phyloP scores from a whole-genome alignment of 169 alveolate genomes.

The Cryptosporidium ryanae region DNA sequence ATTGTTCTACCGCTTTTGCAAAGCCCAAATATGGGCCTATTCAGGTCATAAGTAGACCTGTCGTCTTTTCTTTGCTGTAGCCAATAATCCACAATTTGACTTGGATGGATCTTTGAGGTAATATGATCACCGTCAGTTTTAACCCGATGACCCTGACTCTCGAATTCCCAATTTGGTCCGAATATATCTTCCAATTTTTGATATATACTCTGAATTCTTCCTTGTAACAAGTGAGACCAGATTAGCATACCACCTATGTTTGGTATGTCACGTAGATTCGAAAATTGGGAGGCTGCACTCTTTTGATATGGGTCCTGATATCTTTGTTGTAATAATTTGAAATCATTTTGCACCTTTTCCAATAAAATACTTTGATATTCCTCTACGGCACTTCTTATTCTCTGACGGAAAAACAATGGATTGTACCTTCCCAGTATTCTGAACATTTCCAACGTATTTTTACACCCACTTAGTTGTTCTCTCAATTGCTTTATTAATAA shows the following conservation, averaged over 20 bases:
- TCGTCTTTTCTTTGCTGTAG: conserved; percentile 83
- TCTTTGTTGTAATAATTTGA: conserved; percentile 88
- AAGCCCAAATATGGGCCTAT: conserved; percentile 82
- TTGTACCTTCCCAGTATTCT: conserved; percentile 94
- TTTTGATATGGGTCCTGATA: conserved; percentile 90
- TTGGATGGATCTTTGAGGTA: conserved; percentile 83
- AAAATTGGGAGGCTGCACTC: conserved; percentile 89
- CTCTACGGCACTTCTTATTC: conserved; percentile 96
- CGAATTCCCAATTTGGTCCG: conserved; percentile 73
- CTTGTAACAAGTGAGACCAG: conserved; percentile 94
- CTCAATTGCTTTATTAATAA: conserved; percentile 93
- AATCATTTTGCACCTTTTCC: conserved; percentile 91
- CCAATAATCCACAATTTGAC: conserved; percentile 87
- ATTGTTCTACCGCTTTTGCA: conserved; percentile 75
- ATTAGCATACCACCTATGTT: conserved; percentile 92
- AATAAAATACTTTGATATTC: conserved; percentile 95
- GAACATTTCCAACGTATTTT: conserved; percentile 95
- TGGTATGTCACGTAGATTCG: conserved; percentile 93
- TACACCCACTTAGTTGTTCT: conserved; percentile 94
- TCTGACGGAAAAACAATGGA: conserved; percentile 94
- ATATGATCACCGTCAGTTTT: conserved; percentile 93
- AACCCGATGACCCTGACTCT: conserved; percentile 86
- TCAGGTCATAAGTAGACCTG: conserved; percentile 77
- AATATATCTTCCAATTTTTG: conserved; percentile 82
- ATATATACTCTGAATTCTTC: conserved; percentile 93